Base-by-base conservation (phyloP, 2,329 filamentous ascomycete species). In the Penicillium brevicompactum region DNA sequence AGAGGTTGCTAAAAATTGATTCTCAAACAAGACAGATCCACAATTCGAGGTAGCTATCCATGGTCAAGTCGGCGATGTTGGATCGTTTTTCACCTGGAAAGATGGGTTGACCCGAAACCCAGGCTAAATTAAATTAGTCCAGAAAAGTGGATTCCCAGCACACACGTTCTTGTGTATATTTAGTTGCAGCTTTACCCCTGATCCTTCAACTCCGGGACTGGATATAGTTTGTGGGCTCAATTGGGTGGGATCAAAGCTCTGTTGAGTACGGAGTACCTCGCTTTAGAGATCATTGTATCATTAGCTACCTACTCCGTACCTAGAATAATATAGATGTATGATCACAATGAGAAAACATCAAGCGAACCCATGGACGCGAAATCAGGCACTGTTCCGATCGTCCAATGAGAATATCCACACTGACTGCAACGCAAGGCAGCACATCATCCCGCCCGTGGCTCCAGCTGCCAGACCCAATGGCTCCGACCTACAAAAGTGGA, bases 381-480 rank as follows among this genome's bases (percentile, higher is more conserved):
- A 24, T 43, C 46, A 49, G 51, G 51, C 21, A 53, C 51, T n/a
- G 27, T 44, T 11, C 2, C 27, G 38, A 43, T 53, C 56, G 43
- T 11, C 67, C 66, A 69, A 70, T 70, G 31, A 52, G 51, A 14
- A 53, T 11, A 45, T 32, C 40, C 49, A 47, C 53, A 58, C 3
- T 11, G 5, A 45, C 48, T 57, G 57, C 52, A 53, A 67, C 59
- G 58, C 60, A 59, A 61, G 63, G 59, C 53, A 62, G 59, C 67
- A 65, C 64, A 71, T 68, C 67, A 69, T 67, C 60, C 62, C 63
- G 61, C 52, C 63, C 64, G 61, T 62, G 64, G 62, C 59, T 66
- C 55, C 49, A 60, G 51, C 61, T 65, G 62, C 57, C 61, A 64
- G 61, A 59, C 57, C 66, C 66, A 63, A 52, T 64, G 58, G 58